phyloP scores from a whole-genome alignment of 2,329 filamentous ascomycete genomes.

The Helotiales sp. region DNA sequence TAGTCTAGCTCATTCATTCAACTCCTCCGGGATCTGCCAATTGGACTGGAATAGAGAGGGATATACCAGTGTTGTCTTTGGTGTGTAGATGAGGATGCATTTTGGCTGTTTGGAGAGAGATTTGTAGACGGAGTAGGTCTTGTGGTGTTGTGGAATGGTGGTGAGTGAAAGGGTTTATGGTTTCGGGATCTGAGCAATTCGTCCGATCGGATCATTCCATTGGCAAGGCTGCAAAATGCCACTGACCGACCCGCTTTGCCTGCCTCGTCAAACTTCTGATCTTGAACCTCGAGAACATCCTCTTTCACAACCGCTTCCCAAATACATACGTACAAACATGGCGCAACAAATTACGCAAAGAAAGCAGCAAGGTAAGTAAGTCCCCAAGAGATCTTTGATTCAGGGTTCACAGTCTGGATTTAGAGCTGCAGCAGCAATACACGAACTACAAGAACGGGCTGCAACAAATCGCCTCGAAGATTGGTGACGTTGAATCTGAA shows the following conservation, averaged over 20 bases:
- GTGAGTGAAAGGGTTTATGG: slow-evolving; percentile 16
- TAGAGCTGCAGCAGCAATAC: slow-evolving; percentile 82
- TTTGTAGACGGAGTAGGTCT: not conserved
- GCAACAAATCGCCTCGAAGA: slow-evolving; percentile 93
- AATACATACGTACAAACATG: slow-evolving; percentile 34
- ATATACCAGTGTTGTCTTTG: slow-evolving; percentile 82
- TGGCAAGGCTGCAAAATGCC: slow-evolving; percentile 17
- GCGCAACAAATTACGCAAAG: slow-evolving; percentile 42
- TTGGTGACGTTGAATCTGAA: slow-evolving; percentile 96
- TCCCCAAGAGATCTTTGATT: not conserved
- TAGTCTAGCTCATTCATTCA: slow-evolving; percentile 11
- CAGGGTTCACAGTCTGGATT: not conserved
- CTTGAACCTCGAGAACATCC: not conserved
- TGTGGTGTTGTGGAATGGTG: slow-evolving; percentile 12
- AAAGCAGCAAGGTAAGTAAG: slow-evolving; percentile 46
- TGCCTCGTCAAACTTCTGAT: slow-evolving; percentile 22
- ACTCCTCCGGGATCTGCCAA: not conserved
- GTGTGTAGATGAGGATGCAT: slow-evolving; percentile 99
- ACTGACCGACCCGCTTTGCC: slow-evolving; percentile 20
- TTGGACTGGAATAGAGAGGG: not conserved
- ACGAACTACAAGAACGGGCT: slow-evolving; percentile 78
- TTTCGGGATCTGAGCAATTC: slow-evolving; percentile 12
- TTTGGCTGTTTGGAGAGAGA: slow-evolving; percentile 39
- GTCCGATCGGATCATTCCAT: slow-evolving; percentile 7
- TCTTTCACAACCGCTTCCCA: slow-evolving; percentile 21